Percentiles rank a stretch among this genome's conserved stretches.
phyloP scores from a whole-genome alignment of 768 basidiomycete species.

The Trametes cubensis region DNA sequence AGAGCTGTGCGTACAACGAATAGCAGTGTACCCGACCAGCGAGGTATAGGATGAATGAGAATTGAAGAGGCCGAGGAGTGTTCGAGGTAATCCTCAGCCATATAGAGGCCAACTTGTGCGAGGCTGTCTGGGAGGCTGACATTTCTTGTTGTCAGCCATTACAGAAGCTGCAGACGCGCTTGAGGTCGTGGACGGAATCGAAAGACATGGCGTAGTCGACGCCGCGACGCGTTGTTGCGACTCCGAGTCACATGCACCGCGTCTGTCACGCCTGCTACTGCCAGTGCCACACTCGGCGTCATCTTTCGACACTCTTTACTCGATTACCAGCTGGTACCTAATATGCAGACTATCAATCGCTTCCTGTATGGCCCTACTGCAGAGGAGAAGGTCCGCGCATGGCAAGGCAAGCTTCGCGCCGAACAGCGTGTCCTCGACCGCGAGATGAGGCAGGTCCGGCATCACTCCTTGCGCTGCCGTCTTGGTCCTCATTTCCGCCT shows the following conservation, averaged over 20 bases:
- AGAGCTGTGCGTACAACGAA: background rate
- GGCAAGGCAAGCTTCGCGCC: conserved; percentile 85
- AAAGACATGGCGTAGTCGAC: background rate
- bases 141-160: background rate
- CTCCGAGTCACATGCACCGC: conserved; percentile 22
- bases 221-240: background rate
- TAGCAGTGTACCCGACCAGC: conserved; percentile 1
- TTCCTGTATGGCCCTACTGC: conserved; percentile 96
- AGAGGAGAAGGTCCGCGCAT: conserved; percentile 89
- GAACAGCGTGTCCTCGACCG: conserved; percentile 86
- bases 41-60: conserved; percentile 5
- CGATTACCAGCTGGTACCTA: conserved; percentile 7
- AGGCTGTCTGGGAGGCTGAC: too few relatives aligned
- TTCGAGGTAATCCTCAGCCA: too few relatives aligned
- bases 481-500: conserved; percentile 14
- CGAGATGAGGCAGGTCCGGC: conserved; percentile 91
- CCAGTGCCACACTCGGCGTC: conserved; percentile 9
- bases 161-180: too few relatives aligned
- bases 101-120: too few relatives aligned
- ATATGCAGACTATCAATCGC: conserved; percentile 87
- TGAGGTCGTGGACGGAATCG: too few relatives aligned
- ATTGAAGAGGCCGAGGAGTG: background rate
- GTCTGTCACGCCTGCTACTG: conserved; percentile 9
- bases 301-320: conserved; percentile 1
- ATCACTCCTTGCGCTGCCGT: conserved; percentile 22